Percentiles rank a stretch among this genome's conserved stretches.
These are phyloP conservation scores for Yamadazyma endophytica DNA, from an alignment of 805 yeast species.

Conservation along the genomic window DNA sequence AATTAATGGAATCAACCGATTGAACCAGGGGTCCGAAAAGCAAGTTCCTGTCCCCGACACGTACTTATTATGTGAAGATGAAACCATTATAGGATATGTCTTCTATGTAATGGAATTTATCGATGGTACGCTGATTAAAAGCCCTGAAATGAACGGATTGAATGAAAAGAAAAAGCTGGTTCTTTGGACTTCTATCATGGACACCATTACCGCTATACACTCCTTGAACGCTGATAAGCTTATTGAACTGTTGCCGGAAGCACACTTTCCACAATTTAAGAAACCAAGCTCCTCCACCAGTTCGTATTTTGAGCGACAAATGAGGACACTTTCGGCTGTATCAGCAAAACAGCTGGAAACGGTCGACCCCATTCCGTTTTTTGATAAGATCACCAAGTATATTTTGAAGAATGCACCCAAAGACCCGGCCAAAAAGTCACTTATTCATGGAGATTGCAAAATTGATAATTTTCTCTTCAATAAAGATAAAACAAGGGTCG, in stretches of 20 bases:
- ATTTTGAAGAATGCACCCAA: constrained; percentile 40
- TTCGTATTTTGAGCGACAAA: constrained; percentile 51
- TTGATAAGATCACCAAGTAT: constrained; percentile 40
- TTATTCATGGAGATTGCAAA: constrained; percentile 65
- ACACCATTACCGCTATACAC: constrained; percentile 48
- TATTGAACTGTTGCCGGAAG: constrained; percentile 38
- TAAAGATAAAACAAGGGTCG: constrained; percentile 44
- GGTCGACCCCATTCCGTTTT: constrained; percentile 47
- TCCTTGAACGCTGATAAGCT: constrained; percentile 42
- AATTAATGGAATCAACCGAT: constrained; percentile 32
- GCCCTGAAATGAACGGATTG: constrained; percentile 43
- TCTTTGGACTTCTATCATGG: constrained; percentile 48
- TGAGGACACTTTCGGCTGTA: constrained; percentile 42
- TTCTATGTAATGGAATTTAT: constrained; percentile 61
- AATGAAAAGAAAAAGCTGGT: constrained; percentile 16
- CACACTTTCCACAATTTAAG: constrained; percentile 42
- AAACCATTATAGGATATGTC: constrained; percentile 47
- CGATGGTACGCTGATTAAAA: constrained; percentile 53
- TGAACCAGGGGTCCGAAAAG: constrained; percentile 17
- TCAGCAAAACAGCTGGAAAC: constrained; percentile 31
- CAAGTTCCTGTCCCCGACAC: constrained; percentile 55
- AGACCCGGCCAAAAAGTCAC: constrained; percentile 40
- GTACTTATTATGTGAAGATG: constrained; percentile 53
- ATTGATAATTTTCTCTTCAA: constrained; percentile 61
- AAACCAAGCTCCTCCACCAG: constrained; percentile 4